These are phyloP conservation scores for Exserohilum turcica DNA, from an alignment of 2,329 filamentous ascomycete genomes.

Conservation along the genomic window DNA sequence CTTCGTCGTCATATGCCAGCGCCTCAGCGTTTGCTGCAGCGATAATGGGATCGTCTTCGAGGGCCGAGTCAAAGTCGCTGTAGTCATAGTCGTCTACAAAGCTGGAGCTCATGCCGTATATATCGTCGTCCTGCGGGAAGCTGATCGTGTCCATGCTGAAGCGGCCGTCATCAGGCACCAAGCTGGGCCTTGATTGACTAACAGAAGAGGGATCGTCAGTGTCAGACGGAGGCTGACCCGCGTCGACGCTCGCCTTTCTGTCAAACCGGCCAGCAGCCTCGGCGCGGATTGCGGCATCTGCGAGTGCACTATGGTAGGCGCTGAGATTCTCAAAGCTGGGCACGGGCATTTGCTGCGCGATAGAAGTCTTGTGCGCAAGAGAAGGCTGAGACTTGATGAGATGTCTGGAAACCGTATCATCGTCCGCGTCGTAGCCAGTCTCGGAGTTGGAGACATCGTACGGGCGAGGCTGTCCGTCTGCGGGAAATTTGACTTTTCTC, in stretches of 20 bases:
- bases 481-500: conserved; percentile 51
- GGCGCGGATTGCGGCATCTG: conserved; percentile 78
- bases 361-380: conserved; percentile 56
- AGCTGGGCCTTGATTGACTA: conserved; percentile 48
- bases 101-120: conserved; percentile 44
- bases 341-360: conserved; percentile 39
- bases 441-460: conserved; percentile 25
- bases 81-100: conserved; percentile 59
- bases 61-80: conserved; percentile 56
- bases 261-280: conserved; percentile 76
- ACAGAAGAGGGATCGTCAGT: conserved; percentile 38
- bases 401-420: conserved; percentile 36
- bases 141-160: conserved; percentile 54
- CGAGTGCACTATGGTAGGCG: conserved; percentile 82
- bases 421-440: conserved; percentile 40
- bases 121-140: conserved; percentile 42
- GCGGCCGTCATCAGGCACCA: conserved; percentile 57
- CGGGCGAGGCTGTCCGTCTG: conserved; percentile 27
- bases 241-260: conserved; percentile 59
- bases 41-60: conserved; percentile 82
- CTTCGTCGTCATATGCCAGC: conserved; percentile 87
- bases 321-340: conserved; percentile 59
- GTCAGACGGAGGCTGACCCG: conserved; percentile 36
- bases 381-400: conserved; percentile 52
- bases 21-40: conserved; percentile 94